Conservation (phyloP, 495 filamentous ascomycete species). For the Hapsidospora chrysogenum region DNA sequence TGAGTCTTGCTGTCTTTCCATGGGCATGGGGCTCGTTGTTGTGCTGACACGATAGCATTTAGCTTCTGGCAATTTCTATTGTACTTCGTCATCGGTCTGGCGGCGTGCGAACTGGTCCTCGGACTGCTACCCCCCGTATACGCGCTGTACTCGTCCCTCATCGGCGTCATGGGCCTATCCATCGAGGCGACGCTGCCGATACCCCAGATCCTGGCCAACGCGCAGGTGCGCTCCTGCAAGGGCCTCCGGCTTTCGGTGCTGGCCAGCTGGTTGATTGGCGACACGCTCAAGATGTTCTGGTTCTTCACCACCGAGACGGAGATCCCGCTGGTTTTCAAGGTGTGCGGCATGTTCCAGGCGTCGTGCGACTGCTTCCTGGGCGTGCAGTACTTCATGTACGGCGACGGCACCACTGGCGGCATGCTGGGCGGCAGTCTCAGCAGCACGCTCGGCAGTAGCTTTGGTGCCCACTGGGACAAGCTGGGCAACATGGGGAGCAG, state of each 20-base stretch:
- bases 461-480: not conserved
- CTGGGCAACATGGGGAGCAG: no score
- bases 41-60: not conserved
- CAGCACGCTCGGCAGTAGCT: not conserved
- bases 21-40: not conserved
- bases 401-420: conserved; percentile 31
- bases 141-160: conserved; percentile 45
- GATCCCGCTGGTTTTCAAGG: conserved; percentile 77
- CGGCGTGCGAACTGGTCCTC: conserved; percentile 55
- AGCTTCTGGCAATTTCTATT: conserved; percentile 82
- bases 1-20: conserved; percentile 15
- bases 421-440: no score
- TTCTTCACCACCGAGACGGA: conserved; percentile 60
- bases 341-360: conserved; percentile 87
- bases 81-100: conserved; percentile 48
- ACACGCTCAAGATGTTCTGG: conserved; percentile 90
- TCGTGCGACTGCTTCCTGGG: conserved; percentile 70
- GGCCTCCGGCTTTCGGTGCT: conserved; percentile 82
- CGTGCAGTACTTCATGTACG: conserved; percentile 73
- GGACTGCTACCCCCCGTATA: conserved; percentile 41
- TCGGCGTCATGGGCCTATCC: conserved; percentile 72
- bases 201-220: conserved; percentile 75
- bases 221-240: conserved; percentile 61
- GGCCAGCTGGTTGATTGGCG: conserved; percentile 75
- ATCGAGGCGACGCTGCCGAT: conserved; percentile 82